phyloP scores from a whole-genome alignment of 768 basidiomycete genomes.

The Chiua virens region DNA sequence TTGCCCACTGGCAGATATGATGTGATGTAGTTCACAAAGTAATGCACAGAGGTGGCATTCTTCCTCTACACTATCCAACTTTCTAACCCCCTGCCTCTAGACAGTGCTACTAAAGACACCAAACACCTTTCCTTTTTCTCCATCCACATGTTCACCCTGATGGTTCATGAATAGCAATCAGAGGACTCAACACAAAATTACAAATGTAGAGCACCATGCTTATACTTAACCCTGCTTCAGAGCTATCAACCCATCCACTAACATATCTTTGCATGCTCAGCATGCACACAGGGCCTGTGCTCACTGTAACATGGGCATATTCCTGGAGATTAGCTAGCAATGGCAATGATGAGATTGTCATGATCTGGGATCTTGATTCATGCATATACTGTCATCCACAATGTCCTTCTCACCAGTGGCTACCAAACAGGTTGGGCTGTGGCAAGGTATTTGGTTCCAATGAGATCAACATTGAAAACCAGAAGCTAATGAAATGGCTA shows the following conservation, averaged over 20 bases:
- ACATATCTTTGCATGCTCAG: conserved; percentile 88
- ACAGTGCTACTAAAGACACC: conserved; percentile 46
- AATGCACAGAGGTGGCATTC: conserved; percentile 64
- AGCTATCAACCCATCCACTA: conserved; percentile 68
- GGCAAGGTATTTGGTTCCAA: conserved; percentile 94
- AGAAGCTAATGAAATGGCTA: conserved; percentile 90
- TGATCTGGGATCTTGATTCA: conserved; percentile 98
- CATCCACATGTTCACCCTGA: conserved; percentile 94
- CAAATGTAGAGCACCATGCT: conserved; percentile 98
- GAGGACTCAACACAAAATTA: conserved; percentile 92
- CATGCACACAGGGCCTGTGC: conserved; percentile 92
- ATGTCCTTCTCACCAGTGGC: conserved; percentile 3
- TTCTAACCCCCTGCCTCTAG: conserved; percentile 20
- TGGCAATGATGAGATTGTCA: conserved; percentile 91
- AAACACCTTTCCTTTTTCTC: conserved; percentile 89
- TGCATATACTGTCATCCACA: conserved; percentile 41
- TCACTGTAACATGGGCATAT: conserved; percentile 91
- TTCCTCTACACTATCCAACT: not conserved
- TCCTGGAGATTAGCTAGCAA: conserved; percentile 96
- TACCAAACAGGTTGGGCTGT: conserved; percentile 57
- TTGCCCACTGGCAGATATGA: too few species aligned
- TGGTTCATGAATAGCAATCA: conserved; percentile 92
- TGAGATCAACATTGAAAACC: conserved; percentile 94
- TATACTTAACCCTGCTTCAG: conserved; percentile 74
- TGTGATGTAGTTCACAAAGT: conserved; percentile 86